Base-by-base conservation (phyloP, 1,284 basidiomycete species). In the Boletus calvinii region DNA sequence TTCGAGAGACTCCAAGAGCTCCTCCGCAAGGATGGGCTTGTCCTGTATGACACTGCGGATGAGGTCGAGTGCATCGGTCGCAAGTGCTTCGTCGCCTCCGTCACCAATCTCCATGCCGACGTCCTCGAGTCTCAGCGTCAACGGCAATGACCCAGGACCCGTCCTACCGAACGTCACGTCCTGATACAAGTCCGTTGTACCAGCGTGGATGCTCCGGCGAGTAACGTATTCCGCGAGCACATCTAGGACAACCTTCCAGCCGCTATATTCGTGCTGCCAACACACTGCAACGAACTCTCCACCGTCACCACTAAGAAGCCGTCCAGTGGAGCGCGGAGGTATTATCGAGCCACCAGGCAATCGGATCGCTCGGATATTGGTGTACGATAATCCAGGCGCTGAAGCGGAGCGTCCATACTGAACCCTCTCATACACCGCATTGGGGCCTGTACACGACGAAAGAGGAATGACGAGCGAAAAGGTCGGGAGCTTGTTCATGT, bases 261-360 rank as follows among this genome's bases (percentile, higher is more conserved):
- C 92, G 10, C 85, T 91, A 63, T 90, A 83, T 36, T 83, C 73
- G 55, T 88, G 84, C 55, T 87, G 77, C 92, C 92, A 95, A n/a
- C 79, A 77, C 2, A 94, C 80, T 9, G 90, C 83, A 38, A 91
- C 73, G 34, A 58, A 54, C n/a, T 91, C 90, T 4, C 78, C 81
- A 6, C 81, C 80, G 53, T 91, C 90, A 2, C 81, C 76, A 58
- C 82, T 89, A 32, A 95, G 74, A 37, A 93, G 76, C 11, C 82
- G 80, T 2, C 91, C 93, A 2, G 76, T 71, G 1, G 88, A 85
- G 32, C 82, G 80, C 2, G 80, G 72, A 7, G 85, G 83, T 1
- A 95, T 74, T 15, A 76, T 75, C 1, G 87, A 81, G 2, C 89
- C 86, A 1, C 90, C 90, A 11, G 92, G 88, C 3, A 95, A 76